Percentiles rank a stretch among this genome's conserved stretches.
These are phyloP conservation scores for Mariannaea elegans DNA, from an alignment of 2,329 filamentous ascomycete genomes.

Conservation along the genomic window DNA sequence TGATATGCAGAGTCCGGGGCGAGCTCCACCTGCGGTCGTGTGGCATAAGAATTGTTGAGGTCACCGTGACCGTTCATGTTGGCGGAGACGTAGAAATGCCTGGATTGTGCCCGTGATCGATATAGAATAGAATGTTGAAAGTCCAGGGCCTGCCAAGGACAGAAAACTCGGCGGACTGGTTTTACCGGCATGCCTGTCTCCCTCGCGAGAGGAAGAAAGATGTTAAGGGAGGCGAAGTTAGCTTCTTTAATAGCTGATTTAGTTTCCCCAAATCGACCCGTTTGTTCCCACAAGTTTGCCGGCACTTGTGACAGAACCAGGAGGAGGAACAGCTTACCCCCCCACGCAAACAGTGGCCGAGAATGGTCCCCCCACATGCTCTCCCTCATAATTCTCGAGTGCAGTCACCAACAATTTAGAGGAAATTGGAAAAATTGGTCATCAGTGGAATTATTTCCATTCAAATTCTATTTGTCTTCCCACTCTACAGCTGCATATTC, in stretches of 20 bases:
- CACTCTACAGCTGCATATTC: conserved; percentile 52
- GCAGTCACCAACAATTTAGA: not conserved
- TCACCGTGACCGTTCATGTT: conserved; percentile 42
- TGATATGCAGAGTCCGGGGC: conserved; percentile 35
- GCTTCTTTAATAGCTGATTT: not conserved
- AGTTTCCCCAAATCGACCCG: not conserved
- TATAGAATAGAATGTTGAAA: not conserved
- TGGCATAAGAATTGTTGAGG: conserved; percentile 44
- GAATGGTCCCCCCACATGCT: too few relatives aligned
- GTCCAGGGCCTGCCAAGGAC: not conserved
- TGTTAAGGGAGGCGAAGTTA: not conserved
- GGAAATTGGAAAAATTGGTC: not conserved
- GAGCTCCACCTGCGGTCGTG: conserved; percentile 29
- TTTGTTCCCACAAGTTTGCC: not conserved
- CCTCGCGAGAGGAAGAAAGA: not conserved
- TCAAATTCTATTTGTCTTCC: conserved; percentile 20
- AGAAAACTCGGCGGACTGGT: not conserved
- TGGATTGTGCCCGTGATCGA: not conserved
- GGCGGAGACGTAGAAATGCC: not conserved
- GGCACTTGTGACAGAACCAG: too few relatives aligned
- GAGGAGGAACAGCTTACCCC: too few relatives aligned
- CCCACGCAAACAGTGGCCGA: too few relatives aligned
- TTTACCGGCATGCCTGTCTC: not conserved
- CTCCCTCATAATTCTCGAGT: too few relatives aligned
- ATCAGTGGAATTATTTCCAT: not conserved